Evolutionary conservation across 208 protist genomes (phyloP).

Genomic region (Crithidia brevicula): DNA sequence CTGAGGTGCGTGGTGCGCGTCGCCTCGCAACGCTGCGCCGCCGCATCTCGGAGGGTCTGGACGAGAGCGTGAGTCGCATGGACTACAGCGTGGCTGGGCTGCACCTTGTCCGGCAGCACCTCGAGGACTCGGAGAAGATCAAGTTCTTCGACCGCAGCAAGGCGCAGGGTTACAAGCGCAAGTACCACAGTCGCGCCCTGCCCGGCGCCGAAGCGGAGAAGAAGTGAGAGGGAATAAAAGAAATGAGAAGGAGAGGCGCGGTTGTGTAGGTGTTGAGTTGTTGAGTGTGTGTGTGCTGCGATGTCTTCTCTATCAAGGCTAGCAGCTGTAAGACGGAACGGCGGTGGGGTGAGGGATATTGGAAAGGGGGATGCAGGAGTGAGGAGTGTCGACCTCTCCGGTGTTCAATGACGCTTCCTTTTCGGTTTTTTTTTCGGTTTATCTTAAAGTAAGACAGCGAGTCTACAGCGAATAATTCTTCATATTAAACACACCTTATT

Average conservation of each 20-base stretch:
- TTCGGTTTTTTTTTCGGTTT: slow-evolving; percentile 13
- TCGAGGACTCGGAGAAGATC: slow-evolving; percentile 70
- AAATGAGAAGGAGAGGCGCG: neutral
- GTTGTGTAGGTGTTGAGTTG: no score
- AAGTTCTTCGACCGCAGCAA: slow-evolving; percentile 85
- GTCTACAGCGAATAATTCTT: slow-evolving; percentile 14
- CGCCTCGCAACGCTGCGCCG: slow-evolving; percentile 63
- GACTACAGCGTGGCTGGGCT: slow-evolving; percentile 81
- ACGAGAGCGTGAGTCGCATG: slow-evolving; percentile 62
- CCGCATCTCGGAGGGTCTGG: slow-evolving; percentile 66
- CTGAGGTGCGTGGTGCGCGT: slow-evolving; percentile 60
- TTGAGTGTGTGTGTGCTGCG: no score
- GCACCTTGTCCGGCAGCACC: slow-evolving; percentile 64
- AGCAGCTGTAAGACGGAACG: no score
- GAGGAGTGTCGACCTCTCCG: no score
- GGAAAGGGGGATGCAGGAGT: no score
- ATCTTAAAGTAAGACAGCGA: slow-evolving; percentile 5
- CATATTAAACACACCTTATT: neutral
- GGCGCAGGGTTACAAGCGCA: slow-evolving; percentile 83
- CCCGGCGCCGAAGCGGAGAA: slow-evolving; percentile 5
- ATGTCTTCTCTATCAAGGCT: no score
- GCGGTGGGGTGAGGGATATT: no score
- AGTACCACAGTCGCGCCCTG: slow-evolving; percentile 74
- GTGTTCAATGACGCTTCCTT: no score
- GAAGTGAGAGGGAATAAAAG: slow-evolving; percentile 1